phyloP scores from a whole-genome alignment of 768 basidiomycete genomes.

The Trametopsis cervina region DNA sequence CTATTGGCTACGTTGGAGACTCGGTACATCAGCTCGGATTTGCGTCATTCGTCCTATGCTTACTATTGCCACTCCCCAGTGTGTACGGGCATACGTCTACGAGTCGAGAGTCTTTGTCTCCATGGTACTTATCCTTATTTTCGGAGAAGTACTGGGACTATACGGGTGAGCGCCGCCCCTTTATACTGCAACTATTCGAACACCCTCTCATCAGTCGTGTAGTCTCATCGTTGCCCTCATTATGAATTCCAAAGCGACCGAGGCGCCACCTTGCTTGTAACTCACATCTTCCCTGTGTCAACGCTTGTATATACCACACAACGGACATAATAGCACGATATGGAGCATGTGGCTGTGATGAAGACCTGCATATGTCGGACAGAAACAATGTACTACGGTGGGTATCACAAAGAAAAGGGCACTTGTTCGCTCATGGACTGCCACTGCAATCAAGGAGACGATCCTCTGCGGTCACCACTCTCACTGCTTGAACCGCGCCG shows the following conservation, averaged over 20 bases:
- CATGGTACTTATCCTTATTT: slow-evolving; percentile 96
- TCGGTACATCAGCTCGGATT: slow-evolving; percentile 73
- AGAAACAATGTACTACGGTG: no score
- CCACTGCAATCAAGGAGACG: no score
- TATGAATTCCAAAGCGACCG: slow-evolving; percentile 74
- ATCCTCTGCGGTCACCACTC: slow-evolving; percentile 12
- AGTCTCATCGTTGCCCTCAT: slow-evolving; percentile 86
- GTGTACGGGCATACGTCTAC: slow-evolving; percentile 85
- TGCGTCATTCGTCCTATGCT: no score
- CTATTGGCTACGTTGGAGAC: slow-evolving; percentile 92
- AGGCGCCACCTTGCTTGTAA: slow-evolving; percentile 13
- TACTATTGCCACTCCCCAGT: no score
- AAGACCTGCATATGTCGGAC: neutral
- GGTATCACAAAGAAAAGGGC: no score
- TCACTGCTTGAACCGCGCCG: slow-evolving; percentile 15
- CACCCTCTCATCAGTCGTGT: neutral
- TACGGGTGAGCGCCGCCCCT: slow-evolving; percentile 55
- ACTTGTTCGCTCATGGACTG: no score
- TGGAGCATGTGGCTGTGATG: neutral
- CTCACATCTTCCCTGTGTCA: neutral
- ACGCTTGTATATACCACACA: neutral
- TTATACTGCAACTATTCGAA: neutral
- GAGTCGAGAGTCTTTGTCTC: slow-evolving; percentile 89
- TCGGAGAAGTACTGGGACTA: slow-evolving; percentile 84
- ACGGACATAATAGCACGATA: neutral